Base-by-base conservation (phyloP, 176 grass and related monocot genomes). In the Musa schizocarpa region DNA sequence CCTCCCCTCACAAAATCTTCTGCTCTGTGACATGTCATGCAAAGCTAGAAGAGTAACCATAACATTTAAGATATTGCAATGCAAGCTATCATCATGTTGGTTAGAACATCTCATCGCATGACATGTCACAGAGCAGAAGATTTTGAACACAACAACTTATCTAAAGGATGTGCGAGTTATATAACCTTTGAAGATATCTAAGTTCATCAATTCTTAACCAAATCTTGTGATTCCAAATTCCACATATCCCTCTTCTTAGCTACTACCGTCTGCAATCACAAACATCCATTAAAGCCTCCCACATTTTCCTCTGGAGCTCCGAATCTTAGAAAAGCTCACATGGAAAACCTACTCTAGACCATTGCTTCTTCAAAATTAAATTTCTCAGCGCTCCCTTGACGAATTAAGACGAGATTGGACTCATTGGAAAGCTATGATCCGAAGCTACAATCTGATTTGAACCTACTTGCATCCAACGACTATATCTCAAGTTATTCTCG, bases 261-360 rank as follows among this genome's bases (percentile, higher is more conserved):
- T 13, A 51, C 63, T 69, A 76, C 26, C 54, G 48, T 20, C 5
- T 68, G 19, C 11, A 57, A 71, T 49, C 7, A 70, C 75, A 12
- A 71, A 69, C 58, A 50, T 3, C 13, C 0, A 14, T 9, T 34
- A 76, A 53, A 17, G 12, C 21, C 25, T n/a, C 23, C 27, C 43
- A 63, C 26, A 52, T 69, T 65, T 34, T 19, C 53, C 14, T 73
- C 9, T n/a, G 69, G 19, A 65, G 79, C 29, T 25, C 14, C 84
- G 86, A 86, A 86, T 63, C 19, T 52, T 49, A 9, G 19, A n/a
- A 50, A 50, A 76, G 80, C 78, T 61, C 70, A n/a, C 53, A 53
- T 83, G 79, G 72, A 26, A 68, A 34, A 58, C 11, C 69, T 75
- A 54, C n/a, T 2, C 19, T 80, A 68, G 67, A 91, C 84, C 65